These are phyloP conservation scores for Tricholoma furcatifolium DNA, from an alignment of 768 basidiomycete species.

Conservation along the genomic window DNA sequence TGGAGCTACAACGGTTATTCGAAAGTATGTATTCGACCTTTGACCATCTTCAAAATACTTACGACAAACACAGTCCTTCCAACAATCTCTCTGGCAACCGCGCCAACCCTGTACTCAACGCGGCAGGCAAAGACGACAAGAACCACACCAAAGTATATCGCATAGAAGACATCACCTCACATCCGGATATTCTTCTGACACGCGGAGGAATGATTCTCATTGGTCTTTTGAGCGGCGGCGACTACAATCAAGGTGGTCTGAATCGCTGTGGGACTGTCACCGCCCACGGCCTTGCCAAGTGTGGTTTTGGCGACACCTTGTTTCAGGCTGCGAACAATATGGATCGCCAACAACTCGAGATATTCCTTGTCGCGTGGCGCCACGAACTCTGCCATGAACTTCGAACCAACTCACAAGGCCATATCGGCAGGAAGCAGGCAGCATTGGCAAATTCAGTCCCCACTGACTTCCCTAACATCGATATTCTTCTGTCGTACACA, in stretches of 20 bases:
- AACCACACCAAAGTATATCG: constrained; percentile 57
- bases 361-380: constrained; percentile 65
- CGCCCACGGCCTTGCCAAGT: constrained; percentile 75
- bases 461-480: constrained; percentile 67
- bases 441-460: constrained; percentile 65
- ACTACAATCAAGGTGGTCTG: constrained; percentile 78
- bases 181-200: constrained; percentile 45
- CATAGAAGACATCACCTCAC: constrained; percentile 35
- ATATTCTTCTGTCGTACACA: constrained; percentile 75
- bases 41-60: neutral
- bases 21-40: constrained; percentile 60
- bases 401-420: constrained; percentile 62
- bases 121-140: constrained; percentile 71
- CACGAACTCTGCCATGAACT: constrained; percentile 61
- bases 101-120: constrained; percentile 59
- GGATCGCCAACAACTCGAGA: constrained; percentile 39
- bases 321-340: constrained; percentile 55
- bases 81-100: constrained; percentile 73
- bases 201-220: constrained; percentile 82
- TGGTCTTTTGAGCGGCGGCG: constrained; percentile 85
- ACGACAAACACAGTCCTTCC: constrained; percentile 52
- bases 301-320: constrained; percentile 76
- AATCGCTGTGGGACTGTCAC: constrained; percentile 66
- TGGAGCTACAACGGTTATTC: constrained; percentile 77
- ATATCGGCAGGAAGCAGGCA: constrained; percentile 62